These are phyloP conservation scores for Blastocystis sp. DNA, from an alignment of 352 stramenopile genomes.

Conservation along the genomic window DNA sequence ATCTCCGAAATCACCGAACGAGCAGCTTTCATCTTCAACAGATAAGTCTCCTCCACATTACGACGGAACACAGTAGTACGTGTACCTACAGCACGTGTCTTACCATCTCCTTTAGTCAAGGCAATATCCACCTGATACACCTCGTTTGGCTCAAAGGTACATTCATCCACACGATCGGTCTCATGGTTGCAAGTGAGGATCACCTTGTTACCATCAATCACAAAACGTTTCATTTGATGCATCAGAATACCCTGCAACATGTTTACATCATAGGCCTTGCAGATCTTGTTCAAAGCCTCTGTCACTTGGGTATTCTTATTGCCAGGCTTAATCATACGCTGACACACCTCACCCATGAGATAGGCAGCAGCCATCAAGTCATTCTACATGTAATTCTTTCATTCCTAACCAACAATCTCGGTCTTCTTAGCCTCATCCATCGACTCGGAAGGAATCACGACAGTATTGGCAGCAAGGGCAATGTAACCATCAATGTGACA, in stretches of 20 bases:
- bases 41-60: conserved; percentile 93
- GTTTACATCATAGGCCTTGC: conserved; percentile 88
- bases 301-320: conserved; percentile 80
- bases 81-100: conserved; percentile 74
- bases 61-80: conserved; percentile 97
- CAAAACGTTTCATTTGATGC: conserved; percentile 81
- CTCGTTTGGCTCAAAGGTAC: conserved; percentile 87
- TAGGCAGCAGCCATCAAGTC: conserved; percentile 92
- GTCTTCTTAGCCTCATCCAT: neutral
- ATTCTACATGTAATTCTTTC: conserved; percentile 69
- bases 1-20: conserved; percentile 92
- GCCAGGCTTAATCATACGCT: conserved; percentile 88
- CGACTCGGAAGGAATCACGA: conserved; percentile 75
- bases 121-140: conserved; percentile 97
- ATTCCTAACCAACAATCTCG: neutral
- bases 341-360: conserved; percentile 89
- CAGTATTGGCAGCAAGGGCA: conserved; percentile 91
- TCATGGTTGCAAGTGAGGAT: conserved; percentile 82
- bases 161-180: conserved; percentile 76
- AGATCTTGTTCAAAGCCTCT: conserved; percentile 84
- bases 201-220: conserved; percentile 95
- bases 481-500: conserved; percentile 99
- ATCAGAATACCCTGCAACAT: conserved; percentile 91
- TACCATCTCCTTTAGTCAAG: conserved; percentile 93
- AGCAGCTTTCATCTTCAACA: conserved; percentile 85